A percentile compares a stretch with the other conserved stretches of the same genome.
Evolutionary conservation across 768 basidiomycete genomes (phyloP).

Genomic region (Russula vinacea): DNA sequence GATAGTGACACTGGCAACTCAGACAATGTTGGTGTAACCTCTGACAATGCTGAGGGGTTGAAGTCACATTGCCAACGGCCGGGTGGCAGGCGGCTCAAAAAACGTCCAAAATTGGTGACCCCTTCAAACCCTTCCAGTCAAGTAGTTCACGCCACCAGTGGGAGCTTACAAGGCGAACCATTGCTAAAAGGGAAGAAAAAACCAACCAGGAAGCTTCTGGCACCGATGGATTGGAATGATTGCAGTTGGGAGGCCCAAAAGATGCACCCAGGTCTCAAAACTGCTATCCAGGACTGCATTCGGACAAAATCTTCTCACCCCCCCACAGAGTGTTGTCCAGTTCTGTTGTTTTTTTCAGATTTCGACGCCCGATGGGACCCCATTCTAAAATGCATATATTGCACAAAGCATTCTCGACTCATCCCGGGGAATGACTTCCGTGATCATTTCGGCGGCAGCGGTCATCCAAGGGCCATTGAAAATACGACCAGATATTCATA

Average conservation of each 20-base stretch:
- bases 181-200: not conserved
- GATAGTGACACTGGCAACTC: not conserved
- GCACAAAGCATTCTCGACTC: not conserved
- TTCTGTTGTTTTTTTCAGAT: not conserved
- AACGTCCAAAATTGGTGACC: not conserved
- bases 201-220: not conserved
- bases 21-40: no score
- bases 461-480: not conserved
- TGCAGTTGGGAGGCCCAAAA: not conserved
- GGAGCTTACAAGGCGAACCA: no score
- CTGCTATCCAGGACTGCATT: not conserved
- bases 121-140: not conserved
- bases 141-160: no score
- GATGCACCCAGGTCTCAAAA: not conserved
- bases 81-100: not conserved
- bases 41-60: not conserved
- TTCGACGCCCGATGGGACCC: not conserved
- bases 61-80: not conserved
- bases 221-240: not conserved
- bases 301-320: not conserved
- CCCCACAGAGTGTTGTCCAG: not conserved
- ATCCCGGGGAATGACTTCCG: not conserved
- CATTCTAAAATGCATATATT: not conserved
- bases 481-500: not conserved
- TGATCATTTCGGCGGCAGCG: not conserved